Percentiles rank a stretch among this genome's conserved stretches.
Conservation (phyloP, 306 rosid species). For the barrel medic (Medicago truncatula) region MtrunA17r5.0-ANR NC_053046.1:38988001-38988500, state of each 20-base stretch:
- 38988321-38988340: constrained; percentile 1
- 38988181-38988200: not conserved
- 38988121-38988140: no score
- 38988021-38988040: constrained; percentile 91
- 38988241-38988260: no score
- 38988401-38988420: constrained; percentile 88
- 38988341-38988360: constrained; percentile 10
- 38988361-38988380: constrained; percentile 17
- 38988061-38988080: constrained; percentile 1
- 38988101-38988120: no score
- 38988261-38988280: not conserved
- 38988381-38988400: constrained; percentile 57
- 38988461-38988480: constrained; percentile 86
- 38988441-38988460: constrained; percentile 85
- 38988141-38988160: no score
- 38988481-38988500: constrained; percentile 64
- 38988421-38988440: constrained; percentile 90
- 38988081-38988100: not conserved
- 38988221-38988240: no score
- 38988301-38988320: not conserved
- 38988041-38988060: constrained; percentile 17
- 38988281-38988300: not conserved
- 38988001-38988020: constrained; percentile 85
- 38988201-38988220: not conserved
- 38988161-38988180: no score